Conservation (phyloP, 768 basidiomycete genomes). For the Hysterangium stoloniferum region DNA sequence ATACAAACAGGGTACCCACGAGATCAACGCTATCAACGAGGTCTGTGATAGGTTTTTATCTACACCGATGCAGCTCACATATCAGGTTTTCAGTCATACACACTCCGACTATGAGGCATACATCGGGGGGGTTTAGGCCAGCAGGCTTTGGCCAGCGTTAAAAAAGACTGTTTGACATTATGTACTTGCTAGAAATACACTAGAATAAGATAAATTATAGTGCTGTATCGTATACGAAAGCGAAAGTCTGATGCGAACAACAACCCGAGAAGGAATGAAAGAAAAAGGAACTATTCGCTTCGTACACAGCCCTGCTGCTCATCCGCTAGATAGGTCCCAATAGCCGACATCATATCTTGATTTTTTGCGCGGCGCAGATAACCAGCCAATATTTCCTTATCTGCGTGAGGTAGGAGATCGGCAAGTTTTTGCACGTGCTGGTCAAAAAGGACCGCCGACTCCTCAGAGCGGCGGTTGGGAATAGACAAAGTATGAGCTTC, state of each 20-base stretch:
- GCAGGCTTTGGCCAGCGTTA: constrained; percentile 25
- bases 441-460: constrained; percentile 43
- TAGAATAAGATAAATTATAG: constrained; percentile 9
- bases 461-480: constrained; percentile 1
- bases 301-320: constrained; percentile 65
- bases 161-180: neutral
- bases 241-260: constrained; percentile 12
- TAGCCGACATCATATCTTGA: constrained; percentile 68
- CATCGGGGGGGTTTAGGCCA: constrained; percentile 38
- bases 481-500: constrained; percentile 1
- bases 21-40: neutral
- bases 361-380: constrained; percentile 63
- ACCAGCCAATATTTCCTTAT: constrained; percentile 55
- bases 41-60: constrained; percentile 6
- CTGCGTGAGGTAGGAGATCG: constrained; percentile 65
- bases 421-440: constrained; percentile 65
- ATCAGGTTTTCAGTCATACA: constrained; percentile 34
- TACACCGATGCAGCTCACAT: constrained; percentile 4
- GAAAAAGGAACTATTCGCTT: constrained; percentile 19
- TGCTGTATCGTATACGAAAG: constrained; percentile 3
- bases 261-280: constrained; percentile 12
- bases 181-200: constrained; percentile 1
- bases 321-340: constrained; percentile 79
- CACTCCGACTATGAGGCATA: constrained; percentile 28
- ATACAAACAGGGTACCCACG: constrained; percentile 5